Evolutionary conservation across 768 basidiomycete species (phyloP).

Genomic region (Pholiota conissans): DNA sequence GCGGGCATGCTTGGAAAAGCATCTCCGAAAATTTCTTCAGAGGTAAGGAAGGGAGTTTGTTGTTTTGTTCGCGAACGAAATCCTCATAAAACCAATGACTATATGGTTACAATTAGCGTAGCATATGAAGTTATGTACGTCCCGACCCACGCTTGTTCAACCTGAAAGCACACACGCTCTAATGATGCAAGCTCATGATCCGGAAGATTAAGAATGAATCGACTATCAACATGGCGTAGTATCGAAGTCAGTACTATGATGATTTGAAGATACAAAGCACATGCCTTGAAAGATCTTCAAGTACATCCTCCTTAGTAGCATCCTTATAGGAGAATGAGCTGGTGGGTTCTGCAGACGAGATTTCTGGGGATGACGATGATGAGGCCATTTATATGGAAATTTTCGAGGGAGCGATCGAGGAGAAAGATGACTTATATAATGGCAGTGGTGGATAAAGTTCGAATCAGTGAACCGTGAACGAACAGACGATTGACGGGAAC

Average conservation of each 20-base stretch:
- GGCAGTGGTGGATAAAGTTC: conserved; percentile 16
- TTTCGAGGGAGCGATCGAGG: conserved; percentile 28
- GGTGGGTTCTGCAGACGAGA: conserved; percentile 44
- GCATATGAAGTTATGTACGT: conserved; percentile 3
- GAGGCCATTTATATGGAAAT: conserved; percentile 60
- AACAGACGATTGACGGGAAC: background rate
- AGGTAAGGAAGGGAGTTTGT: conserved; percentile 81
- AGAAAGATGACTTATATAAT: conserved; percentile 21
- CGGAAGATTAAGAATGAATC: conserved; percentile 96
- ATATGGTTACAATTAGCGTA: conserved; percentile 14
- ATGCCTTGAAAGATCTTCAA: conserved; percentile 94
- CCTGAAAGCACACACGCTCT: conserved; percentile 96
- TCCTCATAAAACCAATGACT: conserved; percentile 99
- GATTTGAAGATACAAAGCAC: background rate
- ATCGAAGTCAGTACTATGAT: background rate
- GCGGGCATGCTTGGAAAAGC: conserved; percentile 83
- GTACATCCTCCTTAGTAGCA: conserved; percentile 79
- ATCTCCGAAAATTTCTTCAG: conserved; percentile 93
- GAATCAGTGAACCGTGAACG: conserved; percentile 8
- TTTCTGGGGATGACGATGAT: conserved; percentile 79
- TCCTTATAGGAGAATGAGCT: conserved; percentile 61
- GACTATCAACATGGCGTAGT: conserved; percentile 54
- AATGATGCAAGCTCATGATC: conserved; percentile 88
- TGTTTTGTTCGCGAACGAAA: conserved; percentile 91
- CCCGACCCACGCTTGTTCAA: conserved; percentile 91